A percentile compares a stretch with the other conserved stretches of the same genome.
Evolutionary conservation across 169 alveolate species (phyloP).

Genomic region (Eimeria zaria): DNA sequence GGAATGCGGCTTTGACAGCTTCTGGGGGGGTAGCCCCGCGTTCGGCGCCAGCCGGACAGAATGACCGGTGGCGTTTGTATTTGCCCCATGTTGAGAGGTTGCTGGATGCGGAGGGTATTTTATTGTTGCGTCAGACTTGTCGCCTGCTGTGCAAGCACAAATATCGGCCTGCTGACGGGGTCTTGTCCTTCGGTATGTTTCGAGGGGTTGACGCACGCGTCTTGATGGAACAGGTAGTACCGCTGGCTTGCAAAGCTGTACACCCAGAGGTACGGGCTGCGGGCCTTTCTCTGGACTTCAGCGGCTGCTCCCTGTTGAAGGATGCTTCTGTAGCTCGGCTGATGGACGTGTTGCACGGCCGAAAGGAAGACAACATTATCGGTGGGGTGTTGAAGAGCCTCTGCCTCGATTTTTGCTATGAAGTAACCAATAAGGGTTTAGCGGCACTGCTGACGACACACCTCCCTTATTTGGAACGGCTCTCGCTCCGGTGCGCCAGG

Average conservation of each 20-base stretch:
- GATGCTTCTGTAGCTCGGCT: constrained; percentile 91
- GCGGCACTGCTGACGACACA: constrained; percentile 92
- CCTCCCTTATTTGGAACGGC: constrained; percentile 91
- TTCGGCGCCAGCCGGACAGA: constrained; percentile 60
- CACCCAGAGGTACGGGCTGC: constrained; percentile 81
- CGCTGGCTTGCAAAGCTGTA: constrained; percentile 84
- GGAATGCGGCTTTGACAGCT: constrained; percentile 26
- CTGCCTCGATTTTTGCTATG: constrained; percentile 92
- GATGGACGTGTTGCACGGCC: constrained; percentile 88
- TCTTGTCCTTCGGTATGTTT: constrained; percentile 73
- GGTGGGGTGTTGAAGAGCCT: constrained; percentile 90
- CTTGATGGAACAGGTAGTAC: constrained; percentile 84
- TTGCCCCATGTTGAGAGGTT: constrained; percentile 79
- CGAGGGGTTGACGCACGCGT: constrained; percentile 85
- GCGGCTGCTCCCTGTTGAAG: constrained; percentile 90
- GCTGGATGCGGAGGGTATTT: constrained; percentile 85
- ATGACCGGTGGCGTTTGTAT: constrained; percentile 81
- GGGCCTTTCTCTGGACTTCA: constrained; percentile 89
- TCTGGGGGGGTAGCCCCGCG: constrained; percentile 62
- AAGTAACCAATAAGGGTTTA: constrained; percentile 92
- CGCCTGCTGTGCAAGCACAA: constrained; percentile 84
- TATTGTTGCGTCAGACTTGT: constrained; percentile 81
- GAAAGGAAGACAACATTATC: constrained; percentile 87
- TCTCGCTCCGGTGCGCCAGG: constrained; percentile 92
- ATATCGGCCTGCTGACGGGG: constrained; percentile 83